Base-by-base conservation (phyloP, 2,329 filamentous ascomycete genomes). In the Sphaerulina musiva region DNA sequence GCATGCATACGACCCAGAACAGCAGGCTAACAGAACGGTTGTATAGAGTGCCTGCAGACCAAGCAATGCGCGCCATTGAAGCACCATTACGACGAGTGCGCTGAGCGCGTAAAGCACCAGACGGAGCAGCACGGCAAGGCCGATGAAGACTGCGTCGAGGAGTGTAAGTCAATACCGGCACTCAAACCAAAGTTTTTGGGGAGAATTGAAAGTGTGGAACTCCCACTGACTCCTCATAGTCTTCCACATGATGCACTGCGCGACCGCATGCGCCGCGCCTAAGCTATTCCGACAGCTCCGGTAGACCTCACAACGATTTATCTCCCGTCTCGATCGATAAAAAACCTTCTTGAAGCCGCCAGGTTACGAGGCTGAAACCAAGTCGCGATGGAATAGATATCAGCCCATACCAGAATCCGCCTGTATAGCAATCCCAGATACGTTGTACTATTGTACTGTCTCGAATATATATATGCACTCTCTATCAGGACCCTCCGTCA, bases 181-280 rank as follows among this genome's bases (percentile, higher is more conserved):
- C 39, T 11, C 12, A 32, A n/a, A 10, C n/a, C 40, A 32, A 17
- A 31, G 31, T 31, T 20, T 4, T 29, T 34, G 2, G 40, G n/a
- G 14, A 39, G 5, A 29, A 29, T 7, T 7, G 7, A 7, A 8
- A 36, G 11, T n/a, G 17, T 11, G 5, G 11, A 51, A 42, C 8
- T 11, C n/a, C 6, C 14, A 34, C 57, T 59, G 52, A 61, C 53
- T 2, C 4, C 3, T 29, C 34, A 11, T 66, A 96, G 92, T 96
- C 81, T 98, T 98, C 87, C 92, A 98, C 77, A 88, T 98, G 68
- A 85, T 88, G 68, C 93, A 97, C 81, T 98, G 93, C 79, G 89
- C 92, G 61, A 88, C 83, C 68, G 79, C 86, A 72, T 98, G 93
- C 73, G 92, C 93, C 60, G 93, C 93, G 52, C 91, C 92, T 69